Base-by-base conservation (phyloP, 768 basidiomycete species). In the Lentinula guzmanii region DNA sequence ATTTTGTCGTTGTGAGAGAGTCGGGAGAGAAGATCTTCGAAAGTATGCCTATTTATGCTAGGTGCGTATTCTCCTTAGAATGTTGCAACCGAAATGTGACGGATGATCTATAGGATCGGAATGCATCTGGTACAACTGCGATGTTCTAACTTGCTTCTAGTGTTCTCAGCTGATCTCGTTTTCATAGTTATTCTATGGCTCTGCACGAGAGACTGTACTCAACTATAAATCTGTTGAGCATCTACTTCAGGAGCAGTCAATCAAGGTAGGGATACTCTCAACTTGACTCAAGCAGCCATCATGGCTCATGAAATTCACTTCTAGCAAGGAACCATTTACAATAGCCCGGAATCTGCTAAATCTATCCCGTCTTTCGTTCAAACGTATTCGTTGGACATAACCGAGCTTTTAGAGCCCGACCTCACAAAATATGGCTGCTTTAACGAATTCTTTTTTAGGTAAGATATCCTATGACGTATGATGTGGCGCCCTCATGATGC, bases 371-470 rank as follows among this genome's bases (percentile, higher is more conserved):
- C 80, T 4, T 87, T 88, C 69, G 74, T 87, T 62, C 60, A 76
- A 18, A 80, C 84, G 0, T 87, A 87, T 70, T 66, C 71, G 1
- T 77, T 93, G 50, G 69, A 82, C 11, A 69, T 79, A 18, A 75
- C 77, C 52, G 88, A 93, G 67, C 80, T 93, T 18, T 73, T 86
- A 13, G 70, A 87, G 34, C 81, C 86, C 1, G 86, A 93, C 69
- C 71, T 87, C 52, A 70, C 70, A 1, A 77, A 82, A 48, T 93
- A 93, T 70, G 72, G 72, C 66, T 84, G 74, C 11, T 91, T 94
- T 78, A 94, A 93, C 72, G 78, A 86, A 5, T 93, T 94, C 77
- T 94, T 94, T 76, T 81, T 68, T 51, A 76, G 87, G 78, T 76
- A 42, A 7, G 59, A 63, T 10, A 42, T 41, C 41, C 21, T n/a